Evolutionary conservation across 306 rosid species (phyloP).

Genomic region (Glycine soja): DNA sequence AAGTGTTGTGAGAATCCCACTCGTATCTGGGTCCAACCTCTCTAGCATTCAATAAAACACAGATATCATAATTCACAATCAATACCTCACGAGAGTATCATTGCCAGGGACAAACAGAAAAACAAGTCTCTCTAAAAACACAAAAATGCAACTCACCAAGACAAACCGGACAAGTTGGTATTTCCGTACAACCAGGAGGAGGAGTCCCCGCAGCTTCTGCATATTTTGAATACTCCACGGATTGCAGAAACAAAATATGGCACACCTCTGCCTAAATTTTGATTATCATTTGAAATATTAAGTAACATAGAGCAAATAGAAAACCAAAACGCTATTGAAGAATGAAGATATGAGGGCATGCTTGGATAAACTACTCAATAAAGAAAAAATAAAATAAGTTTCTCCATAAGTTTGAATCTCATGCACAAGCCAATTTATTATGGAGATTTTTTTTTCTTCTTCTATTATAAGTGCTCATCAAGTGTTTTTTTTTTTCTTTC

Average conservation of each 20-base stretch:
- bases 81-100: constrained; percentile 23
- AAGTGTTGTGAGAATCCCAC: constrained; percentile 82
- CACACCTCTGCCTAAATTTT: constrained; percentile 85
- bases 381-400: too few species aligned
- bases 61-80: constrained; percentile 25
- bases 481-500: not conserved
- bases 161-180: constrained; percentile 96
- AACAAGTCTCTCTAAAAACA: not conserved
- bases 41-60: constrained; percentile 57
- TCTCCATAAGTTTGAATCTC: too few species aligned
- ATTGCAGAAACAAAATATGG: constrained; percentile 72
- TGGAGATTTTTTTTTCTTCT: too few species aligned
- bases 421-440: too few species aligned
- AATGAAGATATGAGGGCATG: not conserved
- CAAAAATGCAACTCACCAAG: constrained; percentile 65
- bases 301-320: not conserved
- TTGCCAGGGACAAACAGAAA: not conserved
- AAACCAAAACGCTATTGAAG: not conserved
- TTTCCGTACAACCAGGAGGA: constrained; percentile 73
- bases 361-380: too few species aligned
- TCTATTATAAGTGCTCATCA: not conserved
- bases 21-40: constrained; percentile 82
- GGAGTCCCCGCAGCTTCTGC: constrained; percentile 82
- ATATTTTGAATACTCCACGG: constrained; percentile 84
- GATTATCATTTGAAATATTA: not conserved